These are phyloP conservation scores for Esteya vermicola DNA, from an alignment of 2,329 filamentous ascomycete species.

Conservation along the genomic window DNA sequence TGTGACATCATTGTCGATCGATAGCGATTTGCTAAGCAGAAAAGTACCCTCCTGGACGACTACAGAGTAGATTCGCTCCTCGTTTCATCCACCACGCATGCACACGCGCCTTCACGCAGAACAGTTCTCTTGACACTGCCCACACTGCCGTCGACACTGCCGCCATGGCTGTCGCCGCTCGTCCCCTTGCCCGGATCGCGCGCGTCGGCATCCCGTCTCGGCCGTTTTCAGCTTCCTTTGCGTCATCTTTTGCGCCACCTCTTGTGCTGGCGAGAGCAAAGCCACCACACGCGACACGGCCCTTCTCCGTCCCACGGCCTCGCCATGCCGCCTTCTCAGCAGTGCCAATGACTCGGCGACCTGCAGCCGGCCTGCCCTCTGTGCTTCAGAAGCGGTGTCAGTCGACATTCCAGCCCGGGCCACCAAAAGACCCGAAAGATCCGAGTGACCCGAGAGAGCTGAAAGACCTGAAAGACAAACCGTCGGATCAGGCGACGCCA, in stretches of 20 bases:
- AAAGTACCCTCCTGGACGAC: too few species aligned
- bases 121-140: too few species aligned
- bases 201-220: not conserved
- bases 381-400: too few species aligned
- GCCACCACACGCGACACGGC: not conserved
- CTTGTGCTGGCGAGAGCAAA: not conserved
- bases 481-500: not conserved
- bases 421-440: not conserved
- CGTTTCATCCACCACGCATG: too few species aligned
- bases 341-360: too few species aligned
- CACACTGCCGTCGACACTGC: not conserved
- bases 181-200: not conserved
- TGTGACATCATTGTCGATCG: constrained; percentile 2
- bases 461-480: not conserved
- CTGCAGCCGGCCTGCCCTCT: too few species aligned
- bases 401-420: too few species aligned
- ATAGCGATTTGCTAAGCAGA: not conserved
- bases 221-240: not conserved
- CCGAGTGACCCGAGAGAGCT: not conserved
- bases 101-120: too few species aligned
- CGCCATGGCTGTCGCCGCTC: not conserved
- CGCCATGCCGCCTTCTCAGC: too few species aligned
- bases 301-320: too few species aligned
- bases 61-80: too few species aligned
- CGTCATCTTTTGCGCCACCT: not conserved